Evolutionary conservation across 73 alveolate genomes (phyloP).

Genomic region (Tetrahymena thermophila): DNA sequence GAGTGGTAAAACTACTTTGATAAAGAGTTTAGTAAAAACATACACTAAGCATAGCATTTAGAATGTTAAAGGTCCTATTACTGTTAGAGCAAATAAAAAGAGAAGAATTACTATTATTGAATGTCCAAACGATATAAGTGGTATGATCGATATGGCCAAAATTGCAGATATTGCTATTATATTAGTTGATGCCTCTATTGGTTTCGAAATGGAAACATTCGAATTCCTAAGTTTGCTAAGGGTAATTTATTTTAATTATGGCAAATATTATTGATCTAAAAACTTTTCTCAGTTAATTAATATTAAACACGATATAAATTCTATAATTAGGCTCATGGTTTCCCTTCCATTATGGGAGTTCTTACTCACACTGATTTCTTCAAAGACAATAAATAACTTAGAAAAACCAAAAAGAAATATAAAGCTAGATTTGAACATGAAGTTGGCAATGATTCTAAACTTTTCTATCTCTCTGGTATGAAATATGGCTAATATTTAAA

Average conservation of each 20-base stretch:
- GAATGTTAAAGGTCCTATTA: slow-evolving; percentile 84
- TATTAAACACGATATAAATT: no score
- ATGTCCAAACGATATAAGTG: slow-evolving; percentile 97
- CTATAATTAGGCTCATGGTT: slow-evolving; percentile 81
- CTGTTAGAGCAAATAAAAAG: slow-evolving; percentile 80
- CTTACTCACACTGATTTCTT: slow-evolving; percentile 98
- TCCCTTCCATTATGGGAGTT: slow-evolving; percentile 97
- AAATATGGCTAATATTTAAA: slow-evolving; percentile 78
- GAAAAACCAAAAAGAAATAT: slow-evolving; percentile 93
- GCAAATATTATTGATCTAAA: no score
- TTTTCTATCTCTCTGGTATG: slow-evolving; percentile 94
- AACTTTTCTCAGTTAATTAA: no score
- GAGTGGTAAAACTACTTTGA: slow-evolving; percentile 98
- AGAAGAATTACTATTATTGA: slow-evolving; percentile 94
- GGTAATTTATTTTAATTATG: not conserved
- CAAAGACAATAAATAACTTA: slow-evolving; percentile 94
- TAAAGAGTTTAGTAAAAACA: slow-evolving; percentile 94
- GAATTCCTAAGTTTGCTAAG: slow-evolving; percentile 90
- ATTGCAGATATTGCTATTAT: slow-evolving; percentile 95
- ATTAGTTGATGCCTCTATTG: slow-evolving; percentile 96
- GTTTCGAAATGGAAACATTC: slow-evolving; percentile 99
- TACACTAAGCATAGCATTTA: slow-evolving; percentile 85
- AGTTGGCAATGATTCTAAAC: slow-evolving; percentile 97
- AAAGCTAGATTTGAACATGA: slow-evolving; percentile 98
- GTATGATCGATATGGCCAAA: slow-evolving; percentile 97